Conservation (phyloP, 2,329 filamentous ascomycete genomes). For the Alternaria conjuncta region DNA sequence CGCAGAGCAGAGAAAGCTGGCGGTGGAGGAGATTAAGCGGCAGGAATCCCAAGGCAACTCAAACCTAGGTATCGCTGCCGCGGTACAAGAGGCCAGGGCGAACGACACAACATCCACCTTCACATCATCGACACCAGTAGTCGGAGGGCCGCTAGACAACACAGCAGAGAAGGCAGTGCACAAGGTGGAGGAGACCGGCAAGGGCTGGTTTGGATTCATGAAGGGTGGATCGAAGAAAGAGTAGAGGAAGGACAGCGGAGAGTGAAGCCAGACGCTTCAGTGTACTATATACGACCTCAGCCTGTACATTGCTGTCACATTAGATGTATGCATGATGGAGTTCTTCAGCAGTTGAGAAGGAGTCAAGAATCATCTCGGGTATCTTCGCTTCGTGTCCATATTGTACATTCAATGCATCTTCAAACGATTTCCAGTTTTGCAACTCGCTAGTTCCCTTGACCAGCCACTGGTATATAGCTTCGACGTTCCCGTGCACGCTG, state of each 20-base stretch:
- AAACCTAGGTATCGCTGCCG: conserved; percentile 35
- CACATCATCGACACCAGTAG: conserved; percentile 35
- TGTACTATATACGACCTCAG: conserved; percentile 43
- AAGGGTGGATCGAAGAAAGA: conserved; percentile 43
- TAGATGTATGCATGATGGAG: conserved; percentile 45
- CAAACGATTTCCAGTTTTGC: neutral
- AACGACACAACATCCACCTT: conserved; percentile 20
- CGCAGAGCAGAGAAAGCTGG: conserved; percentile 42
- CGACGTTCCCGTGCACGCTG: conserved; percentile 57
- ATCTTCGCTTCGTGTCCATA: conserved; percentile 39
- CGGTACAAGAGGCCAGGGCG: conserved; percentile 43
- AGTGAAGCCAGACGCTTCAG: conserved; percentile 8
- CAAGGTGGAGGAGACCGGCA: conserved; percentile 46
- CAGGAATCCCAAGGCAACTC: conserved; percentile 30
- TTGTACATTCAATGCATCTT: conserved; percentile 10
- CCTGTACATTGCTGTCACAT: conserved; percentile 44
- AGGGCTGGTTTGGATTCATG: conserved; percentile 56
- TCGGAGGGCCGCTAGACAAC: conserved; percentile 56
- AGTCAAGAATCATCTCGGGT: conserved; percentile 28
- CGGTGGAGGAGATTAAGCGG: conserved; percentile 39
- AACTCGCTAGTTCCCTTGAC: conserved; percentile 27
- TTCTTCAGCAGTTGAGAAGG: conserved; percentile 29
- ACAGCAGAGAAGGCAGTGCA: conserved; percentile 51
- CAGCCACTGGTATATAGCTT: conserved; percentile 60
- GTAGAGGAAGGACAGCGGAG: neutral